These are phyloP conservation scores for Taiozyma onychis DNA, from an alignment of 1,139 yeast species.

Conservation along the genomic window DNA sequence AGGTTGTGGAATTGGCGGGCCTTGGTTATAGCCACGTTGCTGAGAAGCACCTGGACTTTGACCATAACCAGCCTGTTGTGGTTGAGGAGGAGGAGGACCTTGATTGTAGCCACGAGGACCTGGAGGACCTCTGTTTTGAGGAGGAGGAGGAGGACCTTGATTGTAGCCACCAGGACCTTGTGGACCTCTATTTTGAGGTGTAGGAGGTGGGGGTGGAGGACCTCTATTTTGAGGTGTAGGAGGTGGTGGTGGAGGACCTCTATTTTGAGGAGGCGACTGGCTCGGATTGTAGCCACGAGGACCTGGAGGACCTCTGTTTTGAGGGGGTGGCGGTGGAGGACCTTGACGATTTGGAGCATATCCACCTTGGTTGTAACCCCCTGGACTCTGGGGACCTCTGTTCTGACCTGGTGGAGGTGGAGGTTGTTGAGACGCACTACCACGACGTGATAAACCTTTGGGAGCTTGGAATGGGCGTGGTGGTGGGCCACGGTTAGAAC, in stretches of 20 bases:
- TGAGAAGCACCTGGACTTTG: background rate
- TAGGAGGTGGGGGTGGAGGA: background rate
- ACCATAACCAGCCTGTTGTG: conserved; percentile 1
- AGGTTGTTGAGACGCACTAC: background rate
- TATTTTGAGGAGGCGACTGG: background rate
- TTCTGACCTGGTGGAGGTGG: background rate
- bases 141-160: background rate
- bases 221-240: background rate
- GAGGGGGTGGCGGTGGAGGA: background rate
- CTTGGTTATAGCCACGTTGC: background rate
- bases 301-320: background rate
- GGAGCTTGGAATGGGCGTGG: conserved; percentile 1
- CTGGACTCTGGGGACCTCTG: background rate
- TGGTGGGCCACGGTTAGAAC: background rate
- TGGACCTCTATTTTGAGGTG: background rate
- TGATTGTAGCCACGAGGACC: background rate
- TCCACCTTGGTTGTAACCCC: background rate
- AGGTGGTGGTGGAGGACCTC: background rate
- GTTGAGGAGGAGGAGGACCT: conserved; percentile 1
- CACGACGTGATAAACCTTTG: conserved; percentile 1
- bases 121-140: background rate
- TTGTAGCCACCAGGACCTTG: background rate
- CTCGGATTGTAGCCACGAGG: background rate
- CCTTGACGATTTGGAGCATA: background rate
- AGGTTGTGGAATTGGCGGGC: background rate